Percentiles rank a stretch among this genome's conserved stretches.
phyloP scores from a whole-genome alignment of 139 green algal genomes.

The Bryopsis sp. region DNA sequence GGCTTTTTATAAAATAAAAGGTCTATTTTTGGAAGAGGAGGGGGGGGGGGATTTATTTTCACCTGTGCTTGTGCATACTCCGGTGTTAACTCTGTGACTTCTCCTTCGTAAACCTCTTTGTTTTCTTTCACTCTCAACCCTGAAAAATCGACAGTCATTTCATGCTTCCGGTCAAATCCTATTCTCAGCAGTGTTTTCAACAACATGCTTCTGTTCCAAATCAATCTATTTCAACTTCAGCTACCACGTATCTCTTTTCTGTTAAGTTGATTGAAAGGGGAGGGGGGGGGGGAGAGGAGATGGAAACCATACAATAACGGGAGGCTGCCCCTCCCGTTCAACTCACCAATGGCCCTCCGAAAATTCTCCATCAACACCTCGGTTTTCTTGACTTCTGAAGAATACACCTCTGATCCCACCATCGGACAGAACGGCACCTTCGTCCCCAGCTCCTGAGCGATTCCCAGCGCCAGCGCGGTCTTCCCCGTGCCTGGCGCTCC shows the following conservation, averaged over 20 bases:
- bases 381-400: constrained; percentile 98
- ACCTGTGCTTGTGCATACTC: constrained; percentile 62
- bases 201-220: too few species aligned
- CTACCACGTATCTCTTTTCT: too few species aligned
- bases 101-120: constrained; percentile 99
- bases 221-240: too few species aligned
- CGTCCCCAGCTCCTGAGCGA: constrained; percentile 87
- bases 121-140: constrained; percentile 97
- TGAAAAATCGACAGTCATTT: constrained; percentile 27
- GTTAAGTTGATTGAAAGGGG: neutral
- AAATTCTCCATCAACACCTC: constrained; percentile 99
- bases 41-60: too few species aligned
- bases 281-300: neutral
- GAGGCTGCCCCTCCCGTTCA: neutral
- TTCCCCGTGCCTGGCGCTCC: constrained; percentile 96
- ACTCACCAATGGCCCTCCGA: constrained; percentile 82
- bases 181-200: too few species aligned
- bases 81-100: constrained; percentile 93
- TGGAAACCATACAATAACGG: constrained; percentile 15
- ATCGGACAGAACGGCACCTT: constrained; percentile 98
- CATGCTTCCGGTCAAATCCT: neutral
- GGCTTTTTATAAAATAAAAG: too few species aligned
- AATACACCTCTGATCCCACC: constrained; percentile 98
- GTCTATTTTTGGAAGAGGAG: too few species aligned
- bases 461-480: constrained; percentile 93